Evolutionary conservation across 2,329 filamentous ascomycete species (phyloP).

Genomic region (Aspergillus pseudoglaucus): DNA sequence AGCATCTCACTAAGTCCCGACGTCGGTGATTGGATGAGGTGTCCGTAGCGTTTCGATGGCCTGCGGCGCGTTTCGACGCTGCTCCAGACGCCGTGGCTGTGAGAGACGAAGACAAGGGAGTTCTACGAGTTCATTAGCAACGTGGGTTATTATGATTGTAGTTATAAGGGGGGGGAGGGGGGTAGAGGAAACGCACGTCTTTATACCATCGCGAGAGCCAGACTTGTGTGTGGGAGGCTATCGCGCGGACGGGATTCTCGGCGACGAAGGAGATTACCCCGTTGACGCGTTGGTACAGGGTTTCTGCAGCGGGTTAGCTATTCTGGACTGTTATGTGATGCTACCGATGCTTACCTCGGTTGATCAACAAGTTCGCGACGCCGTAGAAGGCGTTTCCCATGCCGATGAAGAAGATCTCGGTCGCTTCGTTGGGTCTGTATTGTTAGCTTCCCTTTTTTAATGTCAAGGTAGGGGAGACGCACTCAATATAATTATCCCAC

Average conservation of each 20-base stretch:
- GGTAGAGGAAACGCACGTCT: slow-evolving; percentile 43
- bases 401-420: slow-evolving; percentile 77
- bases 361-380: slow-evolving; percentile 71
- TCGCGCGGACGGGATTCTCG: slow-evolving; percentile 64
- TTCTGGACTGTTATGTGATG: background rate
- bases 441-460: background rate
- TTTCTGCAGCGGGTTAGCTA: slow-evolving; percentile 31
- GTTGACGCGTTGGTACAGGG: slow-evolving; percentile 60
- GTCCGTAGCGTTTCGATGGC: slow-evolving; percentile 53
- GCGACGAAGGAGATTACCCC: slow-evolving; percentile 77
- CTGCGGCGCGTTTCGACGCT: slow-evolving; percentile 54
- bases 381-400: slow-evolving; percentile 84
- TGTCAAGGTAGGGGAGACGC: too few relatives aligned
- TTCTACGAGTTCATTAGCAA: slow-evolving; percentile 45
- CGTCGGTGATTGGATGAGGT: slow-evolving; percentile 42
- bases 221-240: slow-evolving; percentile 69
- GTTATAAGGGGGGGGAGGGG: too few relatives aligned
- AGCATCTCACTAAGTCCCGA: slow-evolving; percentile 53
- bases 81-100: slow-evolving; percentile 69
- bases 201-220: slow-evolving; percentile 74
- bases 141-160: too few relatives aligned
- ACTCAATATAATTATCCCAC: slow-evolving; percentile 96
- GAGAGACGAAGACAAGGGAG: slow-evolving; percentile 71
- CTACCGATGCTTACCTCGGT: slow-evolving; percentile 53
- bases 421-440: slow-evolving; percentile 54